Evolutionary conservation across 345 rosid species (phyloP).

Genomic region (Ricinus communis): DNA sequence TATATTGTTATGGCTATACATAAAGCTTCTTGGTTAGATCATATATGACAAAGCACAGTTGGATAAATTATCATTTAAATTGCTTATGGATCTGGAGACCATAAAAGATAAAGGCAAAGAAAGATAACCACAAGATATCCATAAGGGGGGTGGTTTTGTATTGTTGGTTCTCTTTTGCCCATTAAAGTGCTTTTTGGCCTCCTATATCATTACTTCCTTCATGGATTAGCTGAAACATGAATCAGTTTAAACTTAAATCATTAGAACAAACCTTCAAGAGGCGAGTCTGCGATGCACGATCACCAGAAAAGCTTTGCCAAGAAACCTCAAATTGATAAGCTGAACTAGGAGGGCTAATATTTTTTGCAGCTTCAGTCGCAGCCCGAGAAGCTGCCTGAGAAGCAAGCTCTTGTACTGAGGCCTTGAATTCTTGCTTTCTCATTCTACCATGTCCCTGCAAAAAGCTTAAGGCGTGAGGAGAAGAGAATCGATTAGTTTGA

Average conservation of each 20-base stretch:
- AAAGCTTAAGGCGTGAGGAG: not conserved
- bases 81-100: not conserved
- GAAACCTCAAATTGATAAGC: constrained; percentile 84
- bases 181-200: too few species aligned
- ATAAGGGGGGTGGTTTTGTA: not conserved
- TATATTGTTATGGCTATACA: not conserved
- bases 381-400: constrained; percentile 78
- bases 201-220: too few species aligned
- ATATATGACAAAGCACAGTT: not conserved
- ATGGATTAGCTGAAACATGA: not conserved
- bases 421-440: constrained; percentile 45
- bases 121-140: not conserved
- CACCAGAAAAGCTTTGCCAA: constrained; percentile 77
- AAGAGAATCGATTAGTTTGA: not conserved
- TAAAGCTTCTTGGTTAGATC: not conserved
- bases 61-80: not conserved
- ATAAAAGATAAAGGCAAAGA: too few species aligned
- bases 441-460: constrained; percentile 41
- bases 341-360: constrained; percentile 63
- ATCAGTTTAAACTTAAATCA: constrained; percentile 5
- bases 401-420: constrained; percentile 83
- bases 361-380: constrained; percentile 67
- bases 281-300: constrained; percentile 51
- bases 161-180: not conserved
- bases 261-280: constrained; percentile 63